Evolutionary conservation across 2,329 filamentous ascomycete genomes (phyloP), one percentile per base, ranked within the genome.

Genomic region (Tolypocladium ovalisporum): DNA sequence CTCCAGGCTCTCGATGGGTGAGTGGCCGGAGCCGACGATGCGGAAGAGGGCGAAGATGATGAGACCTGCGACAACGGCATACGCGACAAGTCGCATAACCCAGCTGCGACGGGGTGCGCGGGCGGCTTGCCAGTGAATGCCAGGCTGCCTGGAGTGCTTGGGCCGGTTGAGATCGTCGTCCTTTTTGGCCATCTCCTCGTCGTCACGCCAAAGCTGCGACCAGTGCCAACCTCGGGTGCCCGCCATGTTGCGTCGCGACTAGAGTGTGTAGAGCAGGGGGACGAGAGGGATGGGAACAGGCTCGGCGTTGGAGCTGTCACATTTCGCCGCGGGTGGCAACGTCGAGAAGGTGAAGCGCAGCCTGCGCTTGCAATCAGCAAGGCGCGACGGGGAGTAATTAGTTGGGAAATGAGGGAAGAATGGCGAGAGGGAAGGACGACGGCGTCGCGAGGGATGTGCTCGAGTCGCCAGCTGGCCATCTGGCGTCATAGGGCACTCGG

Each of bases 161-260:
- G 67, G 56, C 34, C 59, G 52, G 29, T 9, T n/a, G 39, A 77
- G 74, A 66, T 85, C 81, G 66, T 85, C 82, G 66, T 84, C 76
- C 70, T 83, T 84, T 70, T 85, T 85, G 55, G 76, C 78, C 67
- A 82, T 71, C 63, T 82, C 79, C 63, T 82, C 80, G 62, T 83
- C 77, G 65, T 72, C 76, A 58, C 76, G 67, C 69, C 79, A 80
- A 56, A 79, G 67, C 27, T 40, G 47, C 54, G 54, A 34, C 54
- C 54, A 8, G 40, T 27, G 13, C 59, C 59, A 59, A 35, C 27
- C n/a, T 37, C 52, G 54, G 34, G 54, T 54, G 35, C 36, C 19
- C 42, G 57, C 22, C 59, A 61, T 61, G 24, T n/a, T 53, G 54
- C 15, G 40, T 19, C 17, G 42, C 27, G 42, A 1, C 36, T 2